phyloP scores from a whole-genome alignment of 345 rosid genomes.

The Rhodomyrtus tomentosa region DNA sequence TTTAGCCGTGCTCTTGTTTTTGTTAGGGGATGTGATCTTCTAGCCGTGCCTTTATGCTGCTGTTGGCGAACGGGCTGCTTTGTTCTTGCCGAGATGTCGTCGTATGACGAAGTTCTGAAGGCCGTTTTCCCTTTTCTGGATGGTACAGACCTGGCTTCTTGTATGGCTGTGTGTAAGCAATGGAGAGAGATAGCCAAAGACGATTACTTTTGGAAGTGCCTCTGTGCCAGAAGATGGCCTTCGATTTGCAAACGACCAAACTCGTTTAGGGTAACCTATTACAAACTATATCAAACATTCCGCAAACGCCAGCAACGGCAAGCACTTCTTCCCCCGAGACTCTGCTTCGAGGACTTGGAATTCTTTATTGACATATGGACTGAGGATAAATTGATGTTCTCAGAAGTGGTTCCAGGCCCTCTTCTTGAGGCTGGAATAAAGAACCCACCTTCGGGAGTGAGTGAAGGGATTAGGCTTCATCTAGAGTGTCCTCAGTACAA shows the following conservation, averaged over 20 bases:
- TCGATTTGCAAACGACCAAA: constrained; percentile 61
- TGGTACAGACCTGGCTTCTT: constrained; percentile 62
- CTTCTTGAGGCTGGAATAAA: constrained; percentile 48
- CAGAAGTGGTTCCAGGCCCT: constrained; percentile 66
- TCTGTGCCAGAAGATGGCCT: constrained; percentile 88
- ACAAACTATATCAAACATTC: constrained; percentile 57
- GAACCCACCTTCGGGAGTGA: constrained; percentile 29
- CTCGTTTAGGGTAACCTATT: constrained; percentile 57
- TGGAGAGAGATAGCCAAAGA: constrained; percentile 77
- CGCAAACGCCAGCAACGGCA: constrained; percentile 36
- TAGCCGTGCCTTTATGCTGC: not conserved
- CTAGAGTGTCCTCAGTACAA: constrained; percentile 47
- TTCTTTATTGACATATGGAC: constrained; percentile 86
- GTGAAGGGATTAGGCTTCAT: constrained; percentile 34
- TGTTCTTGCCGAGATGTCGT: constrained; percentile 26
- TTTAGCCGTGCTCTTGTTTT: not conserved
- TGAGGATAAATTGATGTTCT: constrained; percentile 55
- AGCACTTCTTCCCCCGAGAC: constrained; percentile 55
- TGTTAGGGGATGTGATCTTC: not conserved
- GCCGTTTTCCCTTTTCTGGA: constrained; percentile 74
- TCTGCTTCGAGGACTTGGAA: constrained; percentile 65
- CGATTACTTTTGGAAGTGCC: constrained; percentile 90
- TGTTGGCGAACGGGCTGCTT: not conserved
- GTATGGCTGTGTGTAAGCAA: constrained; percentile 67
- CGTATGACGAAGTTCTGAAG: constrained; percentile 57